Evolutionary conservation across 2,329 filamentous ascomycete species (phyloP), one percentile per base, ranked within the genome.

Genomic region (Aspergillus fijiensis): DNA sequence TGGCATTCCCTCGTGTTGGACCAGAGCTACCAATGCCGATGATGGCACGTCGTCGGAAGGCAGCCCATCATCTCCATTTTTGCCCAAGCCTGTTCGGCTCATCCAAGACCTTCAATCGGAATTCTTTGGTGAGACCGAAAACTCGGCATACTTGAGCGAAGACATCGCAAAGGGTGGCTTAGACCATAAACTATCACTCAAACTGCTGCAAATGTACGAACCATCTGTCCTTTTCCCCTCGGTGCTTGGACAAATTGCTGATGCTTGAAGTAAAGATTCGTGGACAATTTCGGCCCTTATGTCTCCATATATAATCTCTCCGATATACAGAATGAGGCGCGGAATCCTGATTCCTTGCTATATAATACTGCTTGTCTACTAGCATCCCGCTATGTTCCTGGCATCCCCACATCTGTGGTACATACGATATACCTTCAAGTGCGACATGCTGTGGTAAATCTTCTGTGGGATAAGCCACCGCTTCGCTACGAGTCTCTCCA

Each of bases 291-390:
- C 48, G 70, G 72, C 12, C 63, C 67, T 4, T 72, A 69, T 68
- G 63, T 74, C 21, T 72, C 72, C 12, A 69, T 73, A 59, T 64
- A 73, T 60, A 68, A 64, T 54, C 58, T 65, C 14, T 68, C 71
- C 23, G 68, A 69, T 61, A 66, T 74, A 11, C 71, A 73, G 19
- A 57, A 58, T 35, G 62, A 64, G 42, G 56, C 65, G 49, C 49
- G 54, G 49, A 63, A 64, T 27, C 64, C 67, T 23, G 65, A 74
- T 61, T 70, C 72, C 3, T 64, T 74, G 16, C 66, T 74, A 21
- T 73, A 73, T 60, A 74, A 68, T 48, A 74, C 71, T 14, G 71
- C 72, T 19, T 74, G 72, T 56, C 62, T 74, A 3, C 52, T 74
- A 21, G 72, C 71, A 12, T 70, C 72, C 23, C 72, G 71, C 7